These are phyloP conservation scores for Vaccinium vitisidaea DNA, from an alignment of 148 eudicot species.

Conservation along the genomic window DNA sequence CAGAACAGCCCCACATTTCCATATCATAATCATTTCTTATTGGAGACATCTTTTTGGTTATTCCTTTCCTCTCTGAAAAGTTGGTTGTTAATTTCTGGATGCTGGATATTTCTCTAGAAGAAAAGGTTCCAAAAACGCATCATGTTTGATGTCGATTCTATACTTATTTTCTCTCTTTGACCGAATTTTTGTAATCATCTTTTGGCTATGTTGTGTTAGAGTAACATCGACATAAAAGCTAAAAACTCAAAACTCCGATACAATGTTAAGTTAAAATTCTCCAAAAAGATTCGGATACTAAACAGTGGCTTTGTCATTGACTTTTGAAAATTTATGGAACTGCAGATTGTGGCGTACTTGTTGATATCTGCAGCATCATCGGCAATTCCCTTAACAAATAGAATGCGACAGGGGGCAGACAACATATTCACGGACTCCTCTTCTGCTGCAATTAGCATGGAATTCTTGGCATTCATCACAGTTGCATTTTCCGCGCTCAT, in stretches of 20 bases:
- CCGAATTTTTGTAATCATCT: background rate
- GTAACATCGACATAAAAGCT: background rate
- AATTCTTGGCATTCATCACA: slow-evolving; percentile 63
- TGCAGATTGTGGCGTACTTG: slow-evolving; percentile 75
- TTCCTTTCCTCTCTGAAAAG: background rate
- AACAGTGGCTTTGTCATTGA: background rate
- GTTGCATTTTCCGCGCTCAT: slow-evolving; percentile 58
- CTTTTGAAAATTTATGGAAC: background rate
- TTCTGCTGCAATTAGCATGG: slow-evolving; percentile 77
- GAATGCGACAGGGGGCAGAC: slow-evolving; percentile 64
- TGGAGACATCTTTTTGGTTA: background rate
- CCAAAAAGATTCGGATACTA: background rate
- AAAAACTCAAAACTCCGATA: background rate
- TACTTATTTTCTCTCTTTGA: background rate
- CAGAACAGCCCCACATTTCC: background rate
- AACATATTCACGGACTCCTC: slow-evolving; percentile 78
- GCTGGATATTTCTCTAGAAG: background rate
- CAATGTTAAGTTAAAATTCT: background rate
- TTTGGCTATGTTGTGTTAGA: background rate
- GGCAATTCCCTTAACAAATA: slow-evolving; percentile 71
- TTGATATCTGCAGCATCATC: slow-evolving; percentile 77
- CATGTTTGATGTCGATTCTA: background rate
- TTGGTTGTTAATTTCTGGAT: background rate
- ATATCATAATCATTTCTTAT: background rate
- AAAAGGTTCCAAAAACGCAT: background rate